Base-by-base conservation (phyloP, 192 early-diverging fungal species). In the Coemansia sp. region DNA sequence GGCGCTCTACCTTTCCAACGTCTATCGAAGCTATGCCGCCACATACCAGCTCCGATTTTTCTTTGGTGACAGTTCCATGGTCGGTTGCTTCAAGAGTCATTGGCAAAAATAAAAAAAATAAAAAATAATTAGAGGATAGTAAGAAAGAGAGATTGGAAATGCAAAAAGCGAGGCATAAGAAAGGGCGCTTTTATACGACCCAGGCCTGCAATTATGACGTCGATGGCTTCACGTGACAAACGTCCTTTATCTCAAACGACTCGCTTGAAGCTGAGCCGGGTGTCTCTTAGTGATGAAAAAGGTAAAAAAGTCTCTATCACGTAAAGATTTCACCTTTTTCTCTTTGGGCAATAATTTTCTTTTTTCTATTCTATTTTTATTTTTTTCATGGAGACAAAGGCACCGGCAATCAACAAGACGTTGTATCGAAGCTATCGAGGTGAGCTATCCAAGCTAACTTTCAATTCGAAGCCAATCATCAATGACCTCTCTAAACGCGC, bases 391-490 rank as follows among this genome's bases (percentile, higher is more conserved):
- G 43, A 47, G 27, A 20, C 41, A 24, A 46, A 64, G 24, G 9
- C 70, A 1, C 29, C 65, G n/a, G 33, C 44, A 10, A 77, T 73
- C 60, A 70, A 82, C 68, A 72, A 84, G n/a, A 43, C 74, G 10
- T 72, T 92, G 40, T 87, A 87, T 18, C 85, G 87, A 57, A 78
- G 88, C 55, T 94, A 90, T 71, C 78, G 87, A 52, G 81, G 73
- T 39, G 87, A 88, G 31, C 83, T 98, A 27, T 73, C 75, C 16
- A 92, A 95, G 15, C 87, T 98, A 63, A 97, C 95, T 1, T 95
- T 96, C 80, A 97, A 95, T 82, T 93, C 91, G 46, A 92, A 92
- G 62, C 96, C 96, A 12, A 95, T 98, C 72, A 98, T 98, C 76
- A 95, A 89, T 41, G 90, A 89, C 60, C 83, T 98, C 68, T 96